Evolutionary conservation across 2,329 filamentous ascomycete genomes (phyloP), one percentile per base, ranked within the genome.

Genomic region (Emergomyces orientalis): DNA sequence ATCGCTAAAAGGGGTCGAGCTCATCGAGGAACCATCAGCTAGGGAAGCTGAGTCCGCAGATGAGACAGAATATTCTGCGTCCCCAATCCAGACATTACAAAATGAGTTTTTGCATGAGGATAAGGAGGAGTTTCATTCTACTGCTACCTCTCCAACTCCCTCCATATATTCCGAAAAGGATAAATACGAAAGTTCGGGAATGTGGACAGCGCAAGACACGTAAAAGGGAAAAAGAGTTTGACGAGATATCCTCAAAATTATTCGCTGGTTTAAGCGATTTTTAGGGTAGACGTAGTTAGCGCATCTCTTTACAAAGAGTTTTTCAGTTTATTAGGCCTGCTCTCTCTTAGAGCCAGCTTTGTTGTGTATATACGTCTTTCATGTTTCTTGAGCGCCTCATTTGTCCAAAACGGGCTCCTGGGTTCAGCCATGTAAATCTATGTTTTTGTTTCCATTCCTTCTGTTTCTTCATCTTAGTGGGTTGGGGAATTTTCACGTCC

Each of bases 111-210:
- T 32, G 56, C 11, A 47, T n/a, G 57, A 60, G 14, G 73, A 76
- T 4, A 72, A 69, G 59, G 76, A 80, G 2, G 74, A 75, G 32
- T 78, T 80, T 61, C 74, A 78, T 61, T 78, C 79, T 1, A 71
- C 74, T 1, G 69, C 72, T 3, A 71, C 69, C 22, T 73, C 71
- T n/a, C 37, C 39, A n/a, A 3, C 22, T 30, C 27, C 39, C 3
- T 17, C 25, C 14, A 55, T 37, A 37, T 13, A 9, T 37, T n/a
- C 30, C 49, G 2, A 11, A 2, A 19, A 45, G 17, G 25, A 34
- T 8, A 39, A 47, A 2, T 7, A 45, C 34, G 56, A 59, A 59
- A 39, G 1, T 4, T 13, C 11, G n/a, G 27, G 27, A 45, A 11
- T 19, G 17, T 14, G 22, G 27, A 43, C 14, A 22, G 3, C 14